phyloP scores from a whole-genome alignment of 257 asterid genomes.

The Solanum appendiculatum region DNA sequence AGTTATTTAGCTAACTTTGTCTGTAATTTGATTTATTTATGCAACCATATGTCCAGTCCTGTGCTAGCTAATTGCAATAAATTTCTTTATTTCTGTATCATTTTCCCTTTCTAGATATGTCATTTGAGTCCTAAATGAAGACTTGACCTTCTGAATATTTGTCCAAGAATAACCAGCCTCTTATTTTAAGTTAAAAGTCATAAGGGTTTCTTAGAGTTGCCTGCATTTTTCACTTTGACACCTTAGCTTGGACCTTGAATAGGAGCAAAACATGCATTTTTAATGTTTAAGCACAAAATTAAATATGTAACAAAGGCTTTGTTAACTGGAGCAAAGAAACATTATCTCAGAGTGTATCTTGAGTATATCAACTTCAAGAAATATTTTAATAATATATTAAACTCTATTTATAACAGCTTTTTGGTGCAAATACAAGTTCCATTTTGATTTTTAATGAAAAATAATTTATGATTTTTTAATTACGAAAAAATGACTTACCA shows the following conservation, averaged over 20 bases:
- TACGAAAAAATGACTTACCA: neutral
- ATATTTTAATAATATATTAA: neutral
- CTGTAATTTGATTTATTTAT: neutral
- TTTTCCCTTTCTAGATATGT: neutral
- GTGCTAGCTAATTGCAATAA: neutral
- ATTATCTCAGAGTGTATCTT: too few species aligned
- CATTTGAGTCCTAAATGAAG: neutral
- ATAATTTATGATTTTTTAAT: neutral
- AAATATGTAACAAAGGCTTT: neutral
- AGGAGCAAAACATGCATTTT: neutral
- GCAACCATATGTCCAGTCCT: neutral
- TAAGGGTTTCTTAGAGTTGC: neutral
- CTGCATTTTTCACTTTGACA: neutral
- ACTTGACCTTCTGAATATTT: neutral
- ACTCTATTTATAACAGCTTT: neutral
- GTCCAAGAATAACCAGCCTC: neutral
- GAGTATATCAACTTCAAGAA: too few species aligned
- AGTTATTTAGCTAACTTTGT: neutral
- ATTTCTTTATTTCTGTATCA: neutral
- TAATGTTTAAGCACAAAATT: neutral
- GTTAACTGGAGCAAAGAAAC: too few species aligned
- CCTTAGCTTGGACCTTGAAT: neutral
- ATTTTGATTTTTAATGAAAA: neutral
- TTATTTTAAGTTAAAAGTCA: neutral
- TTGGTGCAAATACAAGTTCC: neutral